phyloP scores from a whole-genome alignment of 257 asterid species.

The Datura wrightii region DNA sequence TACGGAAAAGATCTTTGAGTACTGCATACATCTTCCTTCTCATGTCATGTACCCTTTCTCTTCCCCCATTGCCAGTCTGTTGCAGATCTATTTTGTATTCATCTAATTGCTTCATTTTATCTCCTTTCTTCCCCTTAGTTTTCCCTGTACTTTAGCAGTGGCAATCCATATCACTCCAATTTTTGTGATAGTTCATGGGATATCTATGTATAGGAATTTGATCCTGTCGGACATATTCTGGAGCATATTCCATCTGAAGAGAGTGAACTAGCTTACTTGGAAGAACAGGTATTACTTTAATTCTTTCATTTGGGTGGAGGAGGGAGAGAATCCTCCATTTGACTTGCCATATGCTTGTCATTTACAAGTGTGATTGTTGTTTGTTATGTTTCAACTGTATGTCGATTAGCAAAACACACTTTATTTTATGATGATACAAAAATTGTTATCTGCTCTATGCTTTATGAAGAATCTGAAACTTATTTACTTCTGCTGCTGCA shows the following conservation, averaged over 20 bases:
- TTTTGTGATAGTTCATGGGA: constrained; percentile 40
- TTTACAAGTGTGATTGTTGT: background rate
- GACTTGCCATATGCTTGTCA: constrained; percentile 25
- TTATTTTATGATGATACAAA: background rate
- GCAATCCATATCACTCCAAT: constrained; percentile 14
- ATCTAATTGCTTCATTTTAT: background rate
- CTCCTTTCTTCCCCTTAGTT: background rate
- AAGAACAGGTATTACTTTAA: constrained; percentile 73
- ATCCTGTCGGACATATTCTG: constrained; percentile 79
- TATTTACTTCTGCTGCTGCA: background rate
- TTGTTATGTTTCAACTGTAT: constrained; percentile 1
- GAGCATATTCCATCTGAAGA: constrained; percentile 80
- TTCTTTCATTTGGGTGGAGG: constrained; percentile 32
- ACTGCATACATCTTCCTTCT: background rate
- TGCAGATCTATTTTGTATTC: constrained; percentile 6
- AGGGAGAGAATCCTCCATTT: constrained; percentile 6
- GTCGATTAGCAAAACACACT: background rate
- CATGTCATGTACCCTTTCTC: background rate
- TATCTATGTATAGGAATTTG: constrained; percentile 69
- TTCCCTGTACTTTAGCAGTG: constrained; percentile 15
- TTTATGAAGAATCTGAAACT: background rate
- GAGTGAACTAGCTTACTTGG: constrained; percentile 66
- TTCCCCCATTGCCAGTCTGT: constrained; percentile 2
- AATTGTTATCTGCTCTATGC: background rate
- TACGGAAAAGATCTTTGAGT: background rate